Base-by-base conservation (phyloP, 2,329 filamentous ascomycete species). In the Penicillium italicum region DNA sequence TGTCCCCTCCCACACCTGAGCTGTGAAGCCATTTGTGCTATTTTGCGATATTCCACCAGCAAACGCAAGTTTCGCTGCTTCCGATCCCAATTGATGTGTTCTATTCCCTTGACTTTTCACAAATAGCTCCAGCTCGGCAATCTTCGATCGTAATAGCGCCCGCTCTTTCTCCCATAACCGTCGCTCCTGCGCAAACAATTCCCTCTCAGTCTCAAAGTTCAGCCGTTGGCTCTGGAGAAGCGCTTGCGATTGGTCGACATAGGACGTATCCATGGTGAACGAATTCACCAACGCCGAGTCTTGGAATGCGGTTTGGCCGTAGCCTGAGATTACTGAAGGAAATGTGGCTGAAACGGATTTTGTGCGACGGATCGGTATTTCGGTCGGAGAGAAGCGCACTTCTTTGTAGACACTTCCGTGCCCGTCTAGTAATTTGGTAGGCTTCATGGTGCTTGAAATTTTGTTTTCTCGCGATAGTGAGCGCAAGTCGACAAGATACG, bases 131-230 rank as follows among this genome's bases (percentile, higher is more conserved):
- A 79, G 57, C 55, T 77, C 73, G 8, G 65, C 61, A 49, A 79
- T 79, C 49, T 71, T 72, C 30, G 70, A 63, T 59, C 69, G 74
- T 31, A 79, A 62, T 36, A 78, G 58, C n/a, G 62, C 61, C 36
- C 76, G 66, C 62, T 79, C 77, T 44, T 72, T 73, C 22, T 74
- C 71, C 77, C 77, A 79, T 31, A 78, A 57, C 53, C 63, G 72
- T 47, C 77, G 67, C 57, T 79, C 77, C 38, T 76, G 69, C 3
- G 71, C 69, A 55, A 79, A 78, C 6, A 75, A 62, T 30, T 65
- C 61, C 56, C 76, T 68, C 50, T 78, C 73, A 10, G 64, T 66
- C 54, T 77, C 74, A 37, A 77, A 76, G 43, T 65, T 68, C 14
- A 59, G 56, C 26, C 72, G 68, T 51, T 76, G 74, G 20, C 63